These are phyloP conservation scores for Phycomyces nitens DNA, from an alignment of 192 early-diverging fungal species.

Conservation along the genomic window DNA sequence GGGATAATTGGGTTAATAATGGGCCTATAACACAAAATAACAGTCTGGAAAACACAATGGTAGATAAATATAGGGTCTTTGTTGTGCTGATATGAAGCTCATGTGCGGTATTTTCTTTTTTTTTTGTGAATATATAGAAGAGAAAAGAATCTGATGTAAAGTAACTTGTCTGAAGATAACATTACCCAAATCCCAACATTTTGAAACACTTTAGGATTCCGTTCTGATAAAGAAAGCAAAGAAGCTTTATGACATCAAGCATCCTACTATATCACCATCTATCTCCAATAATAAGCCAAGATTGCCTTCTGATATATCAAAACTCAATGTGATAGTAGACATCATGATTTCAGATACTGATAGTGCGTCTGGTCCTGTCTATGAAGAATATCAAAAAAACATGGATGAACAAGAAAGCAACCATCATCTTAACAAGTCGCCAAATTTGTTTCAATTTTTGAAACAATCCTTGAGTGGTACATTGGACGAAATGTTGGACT, in stretches of 20 bases:
- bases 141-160: conserved; percentile 1
- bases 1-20: not conserved
- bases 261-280: not conserved
- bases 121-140: not conserved
- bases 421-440: not conserved
- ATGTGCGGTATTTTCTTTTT: not conserved
- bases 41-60: not conserved
- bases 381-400: not conserved
- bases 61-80: not conserved
- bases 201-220: not conserved
- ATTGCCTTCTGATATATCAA: not conserved
- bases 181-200: not conserved
- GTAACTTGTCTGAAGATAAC: not conserved
- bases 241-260: not conserved
- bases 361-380: not conserved
- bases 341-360: not conserved
- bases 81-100: not conserved
- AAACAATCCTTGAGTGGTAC: not conserved
- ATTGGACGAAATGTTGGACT: not conserved
- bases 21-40: not conserved
- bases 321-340: not conserved
- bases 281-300: not conserved
- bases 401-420: not conserved
- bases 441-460: not conserved
- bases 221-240: not conserved